These are phyloP conservation scores for Cytospora schulzeri DNA, from an alignment of 2,329 filamentous ascomycete genomes.

Conservation along the genomic window DNA sequence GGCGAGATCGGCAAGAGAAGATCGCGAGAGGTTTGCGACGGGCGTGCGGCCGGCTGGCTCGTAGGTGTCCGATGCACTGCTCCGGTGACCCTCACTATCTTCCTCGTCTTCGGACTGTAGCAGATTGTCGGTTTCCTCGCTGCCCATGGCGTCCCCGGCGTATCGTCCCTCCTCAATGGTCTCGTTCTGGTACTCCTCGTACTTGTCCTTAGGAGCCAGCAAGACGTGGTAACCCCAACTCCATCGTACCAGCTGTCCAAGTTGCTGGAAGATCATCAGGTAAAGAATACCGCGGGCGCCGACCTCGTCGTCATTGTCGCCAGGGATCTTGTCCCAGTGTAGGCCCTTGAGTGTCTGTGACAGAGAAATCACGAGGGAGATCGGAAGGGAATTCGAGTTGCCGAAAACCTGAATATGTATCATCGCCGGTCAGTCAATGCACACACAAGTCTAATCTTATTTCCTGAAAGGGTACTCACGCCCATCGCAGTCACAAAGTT, in stretches of 20 bases:
- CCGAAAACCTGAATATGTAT: conserved; percentile 71
- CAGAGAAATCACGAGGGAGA: conserved; percentile 91
- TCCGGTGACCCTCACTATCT: conserved; percentile 39
- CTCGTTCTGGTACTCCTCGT: conserved; percentile 63
- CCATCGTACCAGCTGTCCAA: conserved; percentile 94
- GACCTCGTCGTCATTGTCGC: conserved; percentile 94
- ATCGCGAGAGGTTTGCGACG: conserved; percentile 50
- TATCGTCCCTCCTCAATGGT: conserved; percentile 62
- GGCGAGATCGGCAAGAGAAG: conserved; percentile 42
- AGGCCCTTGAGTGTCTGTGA: conserved; percentile 89
- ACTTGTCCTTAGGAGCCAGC: conserved; percentile 79
- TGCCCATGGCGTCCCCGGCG: conserved; percentile 47
- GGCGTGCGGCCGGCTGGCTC: conserved; percentile 60
- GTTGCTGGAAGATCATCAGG: conserved; percentile 94
- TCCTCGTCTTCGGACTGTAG: conserved; percentile 49
- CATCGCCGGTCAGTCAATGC: conserved; percentile 20
- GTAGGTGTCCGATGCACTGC: conserved; percentile 48
- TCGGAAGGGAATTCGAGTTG: conserved; percentile 96
- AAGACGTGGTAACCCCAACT: conserved; percentile 97
- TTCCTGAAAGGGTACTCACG: conserved; percentile 34
- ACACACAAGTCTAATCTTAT: neutral
- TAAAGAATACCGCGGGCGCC: conserved; percentile 93
- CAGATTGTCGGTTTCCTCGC: conserved; percentile 48
- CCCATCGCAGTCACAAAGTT: conserved; percentile 99
- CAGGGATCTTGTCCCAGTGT: conserved; percentile 88